Percentiles rank a stretch among this genome's conserved stretches.
Evolutionary conservation across 75 land plant species (phyloP).

Genomic region (Picea glauca): DNA sequence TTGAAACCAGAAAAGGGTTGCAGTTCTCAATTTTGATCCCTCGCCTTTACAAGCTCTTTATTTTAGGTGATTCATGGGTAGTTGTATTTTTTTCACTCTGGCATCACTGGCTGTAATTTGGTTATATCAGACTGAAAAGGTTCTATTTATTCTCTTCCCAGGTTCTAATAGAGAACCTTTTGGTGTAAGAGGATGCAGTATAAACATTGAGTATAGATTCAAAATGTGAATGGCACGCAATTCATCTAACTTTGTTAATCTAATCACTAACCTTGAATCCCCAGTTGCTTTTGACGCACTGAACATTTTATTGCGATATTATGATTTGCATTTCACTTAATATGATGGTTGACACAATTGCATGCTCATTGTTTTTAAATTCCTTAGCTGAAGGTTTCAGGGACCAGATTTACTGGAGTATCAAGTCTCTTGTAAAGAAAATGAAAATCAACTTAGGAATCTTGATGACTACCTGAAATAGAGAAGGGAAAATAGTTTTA

Average conservation of each 20-base stretch:
- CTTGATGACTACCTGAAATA: background rate
- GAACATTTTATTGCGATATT: background rate
- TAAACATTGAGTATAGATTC: background rate
- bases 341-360: background rate
- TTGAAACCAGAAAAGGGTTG: background rate
- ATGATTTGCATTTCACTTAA: background rate
- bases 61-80: slow-evolving; percentile 8
- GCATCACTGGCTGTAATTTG: background rate
- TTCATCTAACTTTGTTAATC: background rate
- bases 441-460: background rate
- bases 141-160: background rate
- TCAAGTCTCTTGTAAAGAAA: background rate
- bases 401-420: background rate
- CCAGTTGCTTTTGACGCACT: background rate
- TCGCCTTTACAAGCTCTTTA: background rate
- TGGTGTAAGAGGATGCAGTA: background rate
- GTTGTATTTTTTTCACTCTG: background rate
- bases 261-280: background rate
- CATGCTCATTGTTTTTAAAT: background rate
- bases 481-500: background rate
- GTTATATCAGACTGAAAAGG: background rate
- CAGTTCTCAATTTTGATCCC: slow-evolving; percentile 9
- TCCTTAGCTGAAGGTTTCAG: background rate
- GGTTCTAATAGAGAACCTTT: slow-evolving; percentile 4
- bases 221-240: background rate